Evolutionary conservation across 2,329 filamentous ascomycete species (phyloP).

Genomic region (Colletotrichum musae): DNA sequence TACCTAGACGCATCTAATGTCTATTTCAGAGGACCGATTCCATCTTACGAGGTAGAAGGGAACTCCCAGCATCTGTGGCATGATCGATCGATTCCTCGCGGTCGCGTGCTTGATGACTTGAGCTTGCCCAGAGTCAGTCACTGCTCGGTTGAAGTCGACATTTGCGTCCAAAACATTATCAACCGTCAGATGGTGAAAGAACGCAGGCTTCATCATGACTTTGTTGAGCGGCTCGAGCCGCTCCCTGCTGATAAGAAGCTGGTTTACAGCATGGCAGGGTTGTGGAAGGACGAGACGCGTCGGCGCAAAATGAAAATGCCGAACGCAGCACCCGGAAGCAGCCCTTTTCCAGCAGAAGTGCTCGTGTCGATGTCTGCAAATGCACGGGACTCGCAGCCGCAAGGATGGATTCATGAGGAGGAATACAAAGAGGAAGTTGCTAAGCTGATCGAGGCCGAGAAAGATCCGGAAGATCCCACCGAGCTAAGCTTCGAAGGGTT

Average conservation of each 20-base stretch:
- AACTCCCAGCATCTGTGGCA: slow-evolving; percentile 83
- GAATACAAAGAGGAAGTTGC: slow-evolving; percentile 80
- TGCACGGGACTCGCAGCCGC: slow-evolving; percentile 77
- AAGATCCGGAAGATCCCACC: slow-evolving; percentile 58
- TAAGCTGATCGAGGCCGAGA: slow-evolving; percentile 76
- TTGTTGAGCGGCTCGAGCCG: slow-evolving; percentile 79
- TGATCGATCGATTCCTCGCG: slow-evolving; percentile 75
- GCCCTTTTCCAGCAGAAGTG: slow-evolving; percentile 84
- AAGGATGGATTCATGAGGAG: slow-evolving; percentile 94
- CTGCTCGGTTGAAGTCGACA: slow-evolving; percentile 90
- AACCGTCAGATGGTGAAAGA: slow-evolving; percentile 84
- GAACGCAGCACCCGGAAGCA: slow-evolving; percentile 74
- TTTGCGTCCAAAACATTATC: slow-evolving; percentile 88
- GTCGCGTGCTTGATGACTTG: slow-evolving; percentile 73
- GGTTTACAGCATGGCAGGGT: slow-evolving; percentile 91
- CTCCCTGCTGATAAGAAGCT: slow-evolving; percentile 80
- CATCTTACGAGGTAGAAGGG: slow-evolving; percentile 73
- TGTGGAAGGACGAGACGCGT: slow-evolving; percentile 92
- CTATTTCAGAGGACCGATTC: slow-evolving; percentile 82
- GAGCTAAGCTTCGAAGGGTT: slow-evolving; percentile 76
- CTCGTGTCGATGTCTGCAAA: slow-evolving; percentile 92
- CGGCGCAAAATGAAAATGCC: slow-evolving; percentile 82
- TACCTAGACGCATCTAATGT: slow-evolving; percentile 83
- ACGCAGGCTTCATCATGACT: slow-evolving; percentile 88
- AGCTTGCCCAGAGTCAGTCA: slow-evolving; percentile 84